Conservation (phyloP, 768 basidiomycete genomes). For the Saitozyma podzolica region DNA sequence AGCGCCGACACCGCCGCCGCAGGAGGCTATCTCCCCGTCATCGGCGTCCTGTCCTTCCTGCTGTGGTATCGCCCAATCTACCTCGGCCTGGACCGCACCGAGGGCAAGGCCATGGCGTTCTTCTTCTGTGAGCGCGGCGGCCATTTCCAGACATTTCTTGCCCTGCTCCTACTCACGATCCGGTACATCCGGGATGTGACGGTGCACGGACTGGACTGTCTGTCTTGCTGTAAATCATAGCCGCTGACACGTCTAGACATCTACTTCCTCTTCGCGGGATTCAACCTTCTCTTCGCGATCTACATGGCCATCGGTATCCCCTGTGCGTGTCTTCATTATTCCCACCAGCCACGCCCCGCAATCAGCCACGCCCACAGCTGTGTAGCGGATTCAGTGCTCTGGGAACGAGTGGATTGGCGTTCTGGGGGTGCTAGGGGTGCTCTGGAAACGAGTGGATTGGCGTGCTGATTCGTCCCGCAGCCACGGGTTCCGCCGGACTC, state of each 20-base stretch:
- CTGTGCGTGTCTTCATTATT: conserved; percentile 34
- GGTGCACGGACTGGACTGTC: neutral
- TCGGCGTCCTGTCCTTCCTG: conserved; percentile 76
- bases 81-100: conserved; percentile 94
- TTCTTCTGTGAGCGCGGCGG: conserved; percentile 47
- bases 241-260: conserved; percentile 62
- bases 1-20: conserved; percentile 49
- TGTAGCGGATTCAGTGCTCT: too few species aligned
- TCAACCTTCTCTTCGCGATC: conserved; percentile 86
- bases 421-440: neutral
- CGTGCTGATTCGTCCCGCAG: conserved; percentile 16
- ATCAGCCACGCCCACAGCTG: too few species aligned
- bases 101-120: conserved; percentile 48
- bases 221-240: neutral
- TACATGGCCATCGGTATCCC: conserved; percentile 97
- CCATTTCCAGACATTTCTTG: too few species aligned
- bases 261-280: conserved; percentile 95
- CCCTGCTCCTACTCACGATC: too few species aligned
- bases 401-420: neutral
- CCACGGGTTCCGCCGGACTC: conserved; percentile 88
- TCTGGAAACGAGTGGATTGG: too few species aligned
- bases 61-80: conserved; percentile 98
- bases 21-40: conserved; percentile 67
- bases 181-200: neutral
- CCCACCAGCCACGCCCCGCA: neutral